Base-by-base conservation (phyloP, 305 asterid species). In the Plantago coronopus region DNA sequence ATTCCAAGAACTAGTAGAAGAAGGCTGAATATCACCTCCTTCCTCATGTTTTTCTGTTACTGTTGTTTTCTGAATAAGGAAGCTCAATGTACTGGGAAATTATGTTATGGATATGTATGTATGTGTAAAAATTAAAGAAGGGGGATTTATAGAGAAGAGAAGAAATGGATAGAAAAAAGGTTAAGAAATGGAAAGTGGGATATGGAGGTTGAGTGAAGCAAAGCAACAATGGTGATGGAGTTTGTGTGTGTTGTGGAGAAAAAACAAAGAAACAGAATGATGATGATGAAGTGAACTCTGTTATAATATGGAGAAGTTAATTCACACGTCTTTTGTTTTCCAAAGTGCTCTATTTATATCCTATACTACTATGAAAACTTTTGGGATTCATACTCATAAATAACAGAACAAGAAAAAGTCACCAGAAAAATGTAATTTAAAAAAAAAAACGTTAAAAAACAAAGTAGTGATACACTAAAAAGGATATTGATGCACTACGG, bases 181-280 rank as follows among this genome's bases (percentile, higher is more conserved):
- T 34, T 34, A 34, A 34, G 40, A 51, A 54, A 38, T 23, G 6
- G 11, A 15, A 46, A 48, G 44, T 50, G 47, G 60, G 40, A 22
- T 46, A 58, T 54, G 47, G 27, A 21, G 44, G 50, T 69, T 66
- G 44, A 67, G 69, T 66, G 73, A 61, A 71, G 72, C 72, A 58
- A 62, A 71, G 73, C 55, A 61, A 54, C 46, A 44, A 55, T 55
- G 66, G 43, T 56, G 62, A 61, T 13, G 64, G 23, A 21, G 49
- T 7, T 54, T 2, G 61, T 4, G 69, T 3, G 51, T 27, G 50
- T 27, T 23, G 54, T 19, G 65, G 59, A 68, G 66, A 60, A 55
- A 65, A 48, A 55, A 49, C 40, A 10, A 59, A 10, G 25, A 6
- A 16, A 6, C 8, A 19, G 67, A 15, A 43, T 3, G 57, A 18